Evolutionary conservation across 331 rosid genomes (phyloP), one percentile per base, ranked within the genome.

Genomic region (Quercus tomentella): DNA sequence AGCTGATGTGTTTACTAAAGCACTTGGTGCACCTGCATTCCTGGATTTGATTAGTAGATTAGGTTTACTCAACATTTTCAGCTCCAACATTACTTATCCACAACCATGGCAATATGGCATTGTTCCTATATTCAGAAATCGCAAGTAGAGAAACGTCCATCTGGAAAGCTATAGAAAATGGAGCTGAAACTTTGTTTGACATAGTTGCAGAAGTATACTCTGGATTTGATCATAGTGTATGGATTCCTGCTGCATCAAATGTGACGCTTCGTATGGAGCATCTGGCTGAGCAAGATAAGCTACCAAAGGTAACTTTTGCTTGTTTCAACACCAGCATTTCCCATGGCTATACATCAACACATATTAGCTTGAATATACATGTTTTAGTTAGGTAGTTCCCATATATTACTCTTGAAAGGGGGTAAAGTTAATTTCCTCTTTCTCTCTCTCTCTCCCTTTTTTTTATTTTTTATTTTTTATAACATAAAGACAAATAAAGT

Each of bases 191-290:
- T 23, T 74, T 94, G 84, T 92, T 89, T 79, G 97, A 92, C 79
- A 90, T 94, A 75, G 89, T 94, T 74, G 86, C 94, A 78, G 77
- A 67, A 68, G 97, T 92, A 30, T 94, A 92, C 88, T 76, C 90
- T 68, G 89, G 89, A 28, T 91, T 90, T 78, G 92, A 94, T 78
- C 91, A 70, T 22, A 54, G 82, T 15, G 25, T 66, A 70, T 90
- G 96, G 97, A 49, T 89, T 84, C 43, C 74, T 88, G 92, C 96
- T 65, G 76, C 91, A 45, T 92, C 89, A 58, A 94, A 94, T 82
- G 97, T 92, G 79, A 90, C 93, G 79, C 96, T 94, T 76, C 98
- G 92, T 76, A 88, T 94, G 75, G 91, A 90, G 77, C 91, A 92
- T 86, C 91, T 94, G 54, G 91, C 92, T 35, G 83, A 85, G 67